Conservation (phyloP, 1,284 basidiomycete genomes). For the Laetiporus sulphureus region DNA sequence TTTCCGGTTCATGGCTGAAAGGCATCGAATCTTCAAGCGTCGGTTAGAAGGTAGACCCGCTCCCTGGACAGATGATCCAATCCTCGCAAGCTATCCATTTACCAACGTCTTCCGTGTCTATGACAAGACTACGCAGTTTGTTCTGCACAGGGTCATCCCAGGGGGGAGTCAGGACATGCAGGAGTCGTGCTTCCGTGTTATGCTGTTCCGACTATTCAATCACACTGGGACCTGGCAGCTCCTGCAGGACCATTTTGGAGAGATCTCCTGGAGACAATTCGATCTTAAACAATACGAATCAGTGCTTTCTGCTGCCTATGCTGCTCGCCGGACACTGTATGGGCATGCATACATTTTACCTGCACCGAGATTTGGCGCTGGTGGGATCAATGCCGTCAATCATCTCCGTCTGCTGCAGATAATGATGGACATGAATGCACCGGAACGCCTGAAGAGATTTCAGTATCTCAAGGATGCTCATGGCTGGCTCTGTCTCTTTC, state of each 20-base stretch:
- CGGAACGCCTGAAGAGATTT: conserved; percentile 23
- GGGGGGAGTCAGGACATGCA: conserved; percentile 28
- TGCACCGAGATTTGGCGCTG: conserved; percentile 31
- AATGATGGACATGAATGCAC: conserved; percentile 33
- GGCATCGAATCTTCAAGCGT: conserved; percentile 27
- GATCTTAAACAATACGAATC: conserved; percentile 27
- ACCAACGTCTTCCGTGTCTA: conserved; percentile 38
- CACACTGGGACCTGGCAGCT: conserved; percentile 36
- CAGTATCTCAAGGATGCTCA: conserved; percentile 32
- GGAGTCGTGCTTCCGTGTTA: conserved; percentile 36
- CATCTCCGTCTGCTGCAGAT: conserved; percentile 31
- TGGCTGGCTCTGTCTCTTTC: conserved; percentile 28
- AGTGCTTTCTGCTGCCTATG: conserved; percentile 22
- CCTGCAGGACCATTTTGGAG: conserved; percentile 27
- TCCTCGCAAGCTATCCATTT: conserved; percentile 30
- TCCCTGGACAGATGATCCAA: conserved; percentile 33
- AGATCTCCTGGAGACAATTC: conserved; percentile 29
- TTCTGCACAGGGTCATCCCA: conserved; percentile 32
- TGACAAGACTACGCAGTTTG: conserved; percentile 36
- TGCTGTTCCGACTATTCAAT: conserved; percentile 37
- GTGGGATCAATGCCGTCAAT: conserved; percentile 23
- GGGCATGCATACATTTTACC: conserved; percentile 35
- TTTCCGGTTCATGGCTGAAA: conserved; percentile 31
- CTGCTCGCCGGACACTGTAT: conserved; percentile 30
- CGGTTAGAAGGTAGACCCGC: conserved; percentile 24